phyloP scores from a whole-genome alignment of 108 stramenopile species.

The Discostella pseudostelligera region DNA sequence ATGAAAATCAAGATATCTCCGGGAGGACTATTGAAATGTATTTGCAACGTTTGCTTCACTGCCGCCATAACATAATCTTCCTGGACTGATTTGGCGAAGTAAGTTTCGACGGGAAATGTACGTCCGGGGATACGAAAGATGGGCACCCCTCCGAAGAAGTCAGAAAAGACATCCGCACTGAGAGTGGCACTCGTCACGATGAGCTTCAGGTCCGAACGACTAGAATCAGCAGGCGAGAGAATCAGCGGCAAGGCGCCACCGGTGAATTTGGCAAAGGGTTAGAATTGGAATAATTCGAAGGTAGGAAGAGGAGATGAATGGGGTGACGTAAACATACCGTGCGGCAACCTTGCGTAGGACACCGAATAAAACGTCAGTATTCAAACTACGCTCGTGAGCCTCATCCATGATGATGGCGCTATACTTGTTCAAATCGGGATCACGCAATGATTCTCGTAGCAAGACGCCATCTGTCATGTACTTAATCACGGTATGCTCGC shows the following conservation, averaged over 20 bases:
- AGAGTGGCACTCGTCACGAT: conserved; percentile 98
- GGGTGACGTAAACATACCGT: no score
- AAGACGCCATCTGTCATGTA: conserved; percentile 98
- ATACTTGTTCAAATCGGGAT: conserved; percentile 95
- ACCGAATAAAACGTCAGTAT: conserved; percentile 98
- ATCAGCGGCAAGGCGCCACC: no score
- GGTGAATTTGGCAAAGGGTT: no score
- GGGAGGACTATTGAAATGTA: conserved; percentile 95
- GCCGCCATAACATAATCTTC: conserved; percentile 99
- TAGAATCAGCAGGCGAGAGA: no score
- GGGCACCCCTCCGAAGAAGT: conserved; percentile 97
- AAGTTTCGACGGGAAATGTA: conserved; percentile 95
- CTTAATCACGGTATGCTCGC: conserved; percentile 80
- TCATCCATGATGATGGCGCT: conserved; percentile 96
- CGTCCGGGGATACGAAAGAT: conserved; percentile 89
- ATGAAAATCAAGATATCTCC: conserved; percentile 99
- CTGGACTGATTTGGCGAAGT: conserved; percentile 86
- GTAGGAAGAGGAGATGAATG: no score
- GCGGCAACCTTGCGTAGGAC: conserved; percentile 91
- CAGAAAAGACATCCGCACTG: conserved; percentile 91
- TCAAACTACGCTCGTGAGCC: conserved; percentile 94
- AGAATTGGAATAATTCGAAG: no score
- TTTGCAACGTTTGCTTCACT: conserved; percentile 95
- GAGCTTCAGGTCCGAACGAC: conserved; percentile 94
- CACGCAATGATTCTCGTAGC: conserved; percentile 92